Conservation (phyloP, 1,284 basidiomycete genomes). For the Ganoderma meredithae region DNA sequence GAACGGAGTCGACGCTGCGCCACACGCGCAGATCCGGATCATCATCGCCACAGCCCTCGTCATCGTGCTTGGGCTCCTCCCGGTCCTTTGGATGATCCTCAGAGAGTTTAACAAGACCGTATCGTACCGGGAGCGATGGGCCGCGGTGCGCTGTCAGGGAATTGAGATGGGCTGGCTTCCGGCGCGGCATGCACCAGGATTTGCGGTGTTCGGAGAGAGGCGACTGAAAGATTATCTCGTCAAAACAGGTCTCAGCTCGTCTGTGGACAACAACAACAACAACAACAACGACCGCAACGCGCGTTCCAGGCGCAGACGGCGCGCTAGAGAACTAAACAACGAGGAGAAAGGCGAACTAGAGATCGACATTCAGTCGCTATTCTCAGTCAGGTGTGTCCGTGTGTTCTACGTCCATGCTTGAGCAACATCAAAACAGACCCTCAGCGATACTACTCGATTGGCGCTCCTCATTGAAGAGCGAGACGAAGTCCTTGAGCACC, state of each 20-base stretch:
- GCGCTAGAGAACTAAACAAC: constrained; percentile 44
- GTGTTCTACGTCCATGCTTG: background rate
- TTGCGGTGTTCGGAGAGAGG: constrained; percentile 76
- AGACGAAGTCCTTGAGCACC: constrained; percentile 73
- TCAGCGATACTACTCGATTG: constrained; percentile 72
- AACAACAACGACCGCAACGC: constrained; percentile 30
- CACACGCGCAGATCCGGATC: constrained; percentile 62
- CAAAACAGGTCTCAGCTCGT: constrained; percentile 68
- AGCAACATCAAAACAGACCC: background rate
- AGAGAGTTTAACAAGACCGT: constrained; percentile 66
- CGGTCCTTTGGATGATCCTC: constrained; percentile 71
- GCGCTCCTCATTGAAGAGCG: constrained; percentile 74
- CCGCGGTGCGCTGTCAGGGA: constrained; percentile 66
- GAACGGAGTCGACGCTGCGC: constrained; percentile 48
- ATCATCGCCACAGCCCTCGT: constrained; percentile 72
- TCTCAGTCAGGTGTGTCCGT: constrained; percentile 70
- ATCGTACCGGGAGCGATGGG: constrained; percentile 64
- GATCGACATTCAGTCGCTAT: constrained; percentile 74
- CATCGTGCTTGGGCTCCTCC: constrained; percentile 65
- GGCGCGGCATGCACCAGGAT: constrained; percentile 62
- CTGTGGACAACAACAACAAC: constrained; percentile 48
- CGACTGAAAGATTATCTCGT: constrained; percentile 72
- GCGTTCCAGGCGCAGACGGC: constrained; percentile 41
- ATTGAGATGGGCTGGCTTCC: constrained; percentile 81
- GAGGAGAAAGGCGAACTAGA: constrained; percentile 57